Percentiles rank a stretch among this genome's conserved stretches.
These are phyloP conservation scores for Myxozyma melibiosi DNA, from an alignment of 805 yeast genomes.

Conservation along the genomic window DNA sequence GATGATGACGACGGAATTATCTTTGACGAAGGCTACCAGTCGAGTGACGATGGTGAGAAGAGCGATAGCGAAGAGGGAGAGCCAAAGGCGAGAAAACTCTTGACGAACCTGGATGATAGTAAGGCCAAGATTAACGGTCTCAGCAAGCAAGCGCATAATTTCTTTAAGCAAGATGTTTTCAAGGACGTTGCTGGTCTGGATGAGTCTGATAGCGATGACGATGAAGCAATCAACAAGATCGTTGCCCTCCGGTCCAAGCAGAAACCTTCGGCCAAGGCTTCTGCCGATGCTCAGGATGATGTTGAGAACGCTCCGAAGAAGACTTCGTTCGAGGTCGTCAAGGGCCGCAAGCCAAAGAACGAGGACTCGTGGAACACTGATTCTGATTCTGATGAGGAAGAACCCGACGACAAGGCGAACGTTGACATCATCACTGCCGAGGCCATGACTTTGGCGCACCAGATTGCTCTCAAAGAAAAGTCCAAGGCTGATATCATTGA, in stretches of 20 bases:
- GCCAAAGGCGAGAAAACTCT: conserved; percentile 28
- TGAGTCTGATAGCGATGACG: conserved; percentile 37
- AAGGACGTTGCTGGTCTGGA: conserved; percentile 37
- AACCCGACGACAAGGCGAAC: conserved; percentile 42
- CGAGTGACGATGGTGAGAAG: conserved; percentile 39
- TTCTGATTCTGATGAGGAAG: conserved; percentile 36
- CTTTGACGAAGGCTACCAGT: conserved; percentile 41
- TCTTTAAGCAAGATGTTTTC: conserved; percentile 46
- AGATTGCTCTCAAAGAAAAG: conserved; percentile 80
- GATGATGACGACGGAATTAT: conserved; percentile 40
- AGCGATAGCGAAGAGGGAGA: conserved; percentile 30
- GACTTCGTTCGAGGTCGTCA: conserved; percentile 24
- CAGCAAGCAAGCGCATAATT: conserved; percentile 44
- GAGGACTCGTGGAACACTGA: conserved; percentile 40
- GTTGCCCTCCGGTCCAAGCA: conserved; percentile 17
- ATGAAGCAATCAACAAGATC: conserved; percentile 27
- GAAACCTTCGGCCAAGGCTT: neutral
- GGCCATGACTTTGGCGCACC: conserved; percentile 98
- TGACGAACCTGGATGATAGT: conserved; percentile 29
- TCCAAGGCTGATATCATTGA: conserved; percentile 82
- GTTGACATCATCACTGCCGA: conserved; percentile 88
- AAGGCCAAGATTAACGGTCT: conserved; percentile 38
- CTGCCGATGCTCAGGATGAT: conserved; percentile 3
- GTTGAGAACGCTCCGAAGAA: conserved; percentile 21
- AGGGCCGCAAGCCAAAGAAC: conserved; percentile 11